Evolutionary conservation across 2,329 filamentous ascomycete species (phyloP).

Genomic region (Sporothrix inflata): DNA sequence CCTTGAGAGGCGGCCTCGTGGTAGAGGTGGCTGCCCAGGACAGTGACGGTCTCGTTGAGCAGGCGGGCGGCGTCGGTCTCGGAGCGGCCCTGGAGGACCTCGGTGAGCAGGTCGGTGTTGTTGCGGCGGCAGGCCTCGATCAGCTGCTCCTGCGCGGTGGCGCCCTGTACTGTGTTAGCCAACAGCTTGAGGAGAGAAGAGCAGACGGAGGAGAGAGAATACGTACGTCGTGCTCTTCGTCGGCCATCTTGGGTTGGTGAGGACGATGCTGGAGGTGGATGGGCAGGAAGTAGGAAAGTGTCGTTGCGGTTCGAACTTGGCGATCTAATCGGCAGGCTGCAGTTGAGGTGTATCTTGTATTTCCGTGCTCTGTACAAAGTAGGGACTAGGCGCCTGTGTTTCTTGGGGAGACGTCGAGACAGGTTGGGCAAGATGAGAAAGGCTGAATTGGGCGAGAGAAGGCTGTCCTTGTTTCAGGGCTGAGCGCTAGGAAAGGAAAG

Average conservation of each 20-base stretch:
- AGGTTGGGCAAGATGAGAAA: background rate
- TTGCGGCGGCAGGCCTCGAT: conserved; percentile 93
- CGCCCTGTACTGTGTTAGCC: conserved; percentile 62
- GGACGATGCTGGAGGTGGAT: background rate
- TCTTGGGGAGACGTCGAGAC: background rate
- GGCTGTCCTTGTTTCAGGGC: conserved; percentile 22
- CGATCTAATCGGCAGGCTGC: background rate
- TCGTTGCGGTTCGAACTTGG: background rate
- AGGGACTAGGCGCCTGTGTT: background rate
- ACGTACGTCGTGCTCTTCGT: conserved; percentile 42
- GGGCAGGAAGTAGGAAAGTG: background rate
- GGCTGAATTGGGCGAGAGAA: conserved; percentile 16
- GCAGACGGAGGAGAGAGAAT: background rate
- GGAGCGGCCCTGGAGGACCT: conserved; percentile 66
- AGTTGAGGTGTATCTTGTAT: background rate
- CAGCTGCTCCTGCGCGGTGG: conserved; percentile 80
- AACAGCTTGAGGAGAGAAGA: background rate
- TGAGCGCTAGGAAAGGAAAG: background rate
- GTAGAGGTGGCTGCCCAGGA: conserved; percentile 85
- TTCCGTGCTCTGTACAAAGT: background rate
- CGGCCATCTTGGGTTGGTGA: conserved; percentile 24
- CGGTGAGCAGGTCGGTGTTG: conserved; percentile 81
- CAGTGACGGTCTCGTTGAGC: conserved; percentile 83
- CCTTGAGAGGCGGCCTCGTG: conserved; percentile 86
- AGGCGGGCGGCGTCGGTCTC: conserved; percentile 72